Base-by-base conservation (phyloP, 139 green algal species). In the Chlorella sp. region DNA sequence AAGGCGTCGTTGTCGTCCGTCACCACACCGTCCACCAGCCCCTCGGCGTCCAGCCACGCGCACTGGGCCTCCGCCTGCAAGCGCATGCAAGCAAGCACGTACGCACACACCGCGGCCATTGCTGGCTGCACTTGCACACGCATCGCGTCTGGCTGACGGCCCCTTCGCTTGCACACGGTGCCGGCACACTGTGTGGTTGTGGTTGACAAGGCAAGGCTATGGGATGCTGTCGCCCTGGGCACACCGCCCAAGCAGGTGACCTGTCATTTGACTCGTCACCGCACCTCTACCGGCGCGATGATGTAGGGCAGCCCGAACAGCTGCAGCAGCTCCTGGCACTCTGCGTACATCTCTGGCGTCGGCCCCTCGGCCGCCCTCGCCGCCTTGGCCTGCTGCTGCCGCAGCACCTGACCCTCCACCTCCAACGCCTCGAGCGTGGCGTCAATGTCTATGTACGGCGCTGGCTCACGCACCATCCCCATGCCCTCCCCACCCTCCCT, bases 1-100 rank as follows among this genome's bases (percentile, higher is more conserved):
- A 99, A 98, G 1, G 86, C 96, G 73, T 99, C 95, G 63, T 94
- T 97, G 77, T 99, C 95, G 59, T 99, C 96, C 10, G 95, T 99
- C 26, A 98, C 89, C 26, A 98, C 90, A 4, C 90, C 95, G 70
- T 99, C 93, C 66, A 99, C 95, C 36, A 99, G 82, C 0, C 89
- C 89, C 1, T 79, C 61, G 0, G 59, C 33, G 29, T 97, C 81
- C 70, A 98, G 82, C 77, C 84, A 94, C 5, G 93, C 93, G 70
- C 91, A 97, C 89, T 97, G 92, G 6, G 93, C 92, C 77, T 98
- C 93, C 0, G 93, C 93, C 80, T 80, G 63, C 42, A 55, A 55
- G 17, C 42, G 42, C 42, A 55, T 55, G 42, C 42, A 55, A 24
- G 10, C 42, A 55, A n/a, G n/a, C n/a, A n/a, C n/a, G n/a, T n/a